Base-by-base conservation (phyloP, 768 basidiomycete species). In the Boletus rubroflammeus region DNA sequence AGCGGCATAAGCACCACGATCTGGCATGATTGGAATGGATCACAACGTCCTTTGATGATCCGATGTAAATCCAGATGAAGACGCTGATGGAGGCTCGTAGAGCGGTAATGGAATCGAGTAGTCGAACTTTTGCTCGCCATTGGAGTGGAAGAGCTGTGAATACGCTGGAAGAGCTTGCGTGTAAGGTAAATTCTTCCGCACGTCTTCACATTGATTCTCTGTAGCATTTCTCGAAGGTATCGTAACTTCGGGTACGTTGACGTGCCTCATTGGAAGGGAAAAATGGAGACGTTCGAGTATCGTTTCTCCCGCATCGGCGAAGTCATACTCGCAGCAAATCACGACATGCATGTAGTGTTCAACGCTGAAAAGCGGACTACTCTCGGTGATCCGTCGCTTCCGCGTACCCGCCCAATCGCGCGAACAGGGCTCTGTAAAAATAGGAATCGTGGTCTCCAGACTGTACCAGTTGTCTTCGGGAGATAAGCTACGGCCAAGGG, bases 101-200 rank as follows among this genome's bases (percentile, higher is more conserved):
- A 79, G 73, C 0, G 89, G 90, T 40, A 89, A 70, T 14, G 83
- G 85, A 15, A 47, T 62, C n/a, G 79, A 81, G 56, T 80, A 77
- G 63, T 91, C 88, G 46, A 88, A 75, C 71, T 83, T 87, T 51
- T 78, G 78, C 49, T 90, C 85, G 17, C 91, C 90, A 60, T 88
- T 87, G 17, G 75, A 62, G 63, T 91, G 73, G 71, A 85, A 93
- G 19, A 93, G 75, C 59, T 90, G 88, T 6, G 87, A 89, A 64
- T 93, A 93, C 3, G 84, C 79, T 2, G 90, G 91, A 19, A 90
- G 80, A 40, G 61, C 62, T 14, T 69, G 67, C 5, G 64, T 55
- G 47, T 62, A 61, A 26, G 59, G 68, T 10, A 60, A 47, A 32
- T 13, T 50, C 48, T 54, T 64, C 39, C 26, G 61, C 25, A 42